Percentiles rank a stretch among this genome's conserved stretches.
These are phyloP conservation scores for Penicillium simplicissimum DNA, from an alignment of 495 filamentous ascomycete species.

Conservation along the genomic window DNA sequence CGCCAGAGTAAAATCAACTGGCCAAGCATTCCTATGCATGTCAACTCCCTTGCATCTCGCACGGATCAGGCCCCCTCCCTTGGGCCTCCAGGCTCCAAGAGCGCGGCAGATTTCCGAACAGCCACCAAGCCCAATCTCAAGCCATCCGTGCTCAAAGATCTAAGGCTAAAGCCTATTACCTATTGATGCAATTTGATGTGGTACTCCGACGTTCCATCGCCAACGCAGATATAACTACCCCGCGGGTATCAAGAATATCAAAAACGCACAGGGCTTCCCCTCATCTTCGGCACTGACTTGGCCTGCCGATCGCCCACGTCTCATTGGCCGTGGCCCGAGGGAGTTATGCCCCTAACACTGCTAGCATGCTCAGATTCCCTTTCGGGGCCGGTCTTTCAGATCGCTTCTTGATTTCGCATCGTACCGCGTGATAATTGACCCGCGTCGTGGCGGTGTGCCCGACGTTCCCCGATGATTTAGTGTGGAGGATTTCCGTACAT, in stretches of 20 bases:
- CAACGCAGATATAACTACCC: conserved; percentile 6
- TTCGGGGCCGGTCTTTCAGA: conserved; percentile 5
- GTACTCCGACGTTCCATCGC: conserved; percentile 23
- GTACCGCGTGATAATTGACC: background rate
- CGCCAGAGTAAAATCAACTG: background rate
- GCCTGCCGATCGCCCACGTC: conserved; percentile 23
- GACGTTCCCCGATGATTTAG: background rate
- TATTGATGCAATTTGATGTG: conserved; percentile 17
- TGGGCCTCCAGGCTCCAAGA: background rate
- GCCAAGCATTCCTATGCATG: conserved; percentile 9
- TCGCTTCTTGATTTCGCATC: background rate
- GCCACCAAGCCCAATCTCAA: background rate
- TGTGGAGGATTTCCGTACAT: background rate
- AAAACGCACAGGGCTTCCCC: conserved; percentile 9
- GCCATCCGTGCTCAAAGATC: background rate
- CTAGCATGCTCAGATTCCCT: conserved; percentile 3
- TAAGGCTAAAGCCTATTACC: background rate
- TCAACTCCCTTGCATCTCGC: conserved; percentile 24
- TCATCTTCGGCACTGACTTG: conserved; percentile 19
- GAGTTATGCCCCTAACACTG: background rate
- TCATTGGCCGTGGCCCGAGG: conserved; percentile 10
- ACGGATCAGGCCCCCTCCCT: conserved; percentile 9
- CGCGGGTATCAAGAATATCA: background rate
- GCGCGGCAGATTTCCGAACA: background rate
- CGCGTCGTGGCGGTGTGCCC: background rate